phyloP scores from a whole-genome alignment of 768 basidiomycete genomes.

The Mycena belliarum region DNA sequence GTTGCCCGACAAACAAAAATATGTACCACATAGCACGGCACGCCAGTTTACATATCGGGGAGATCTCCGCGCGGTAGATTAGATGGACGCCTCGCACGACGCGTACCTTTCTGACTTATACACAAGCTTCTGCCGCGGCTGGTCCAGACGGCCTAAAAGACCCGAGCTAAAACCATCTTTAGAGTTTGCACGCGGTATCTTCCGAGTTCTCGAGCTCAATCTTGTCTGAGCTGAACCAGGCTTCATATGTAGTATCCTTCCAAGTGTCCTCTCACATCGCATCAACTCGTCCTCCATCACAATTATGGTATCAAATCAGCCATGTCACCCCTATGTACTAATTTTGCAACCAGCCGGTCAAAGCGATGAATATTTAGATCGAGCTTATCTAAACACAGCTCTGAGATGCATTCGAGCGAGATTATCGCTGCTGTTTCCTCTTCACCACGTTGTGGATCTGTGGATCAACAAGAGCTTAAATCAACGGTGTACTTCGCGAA shows the following conservation, averaged over 20 bases:
- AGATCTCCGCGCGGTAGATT: background rate
- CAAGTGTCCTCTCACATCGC: too few species aligned
- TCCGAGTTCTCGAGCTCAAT: background rate
- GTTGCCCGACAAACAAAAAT: background rate
- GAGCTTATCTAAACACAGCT: background rate
- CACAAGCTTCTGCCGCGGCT: background rate
- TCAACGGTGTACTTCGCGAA: too few species aligned
- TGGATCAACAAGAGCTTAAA: too few species aligned
- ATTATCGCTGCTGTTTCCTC: too few species aligned
- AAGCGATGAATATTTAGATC: background rate
- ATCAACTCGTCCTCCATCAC: too few species aligned
- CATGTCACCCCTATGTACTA: too few species aligned
- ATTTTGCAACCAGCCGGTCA: background rate
- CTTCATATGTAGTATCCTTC: too few species aligned
- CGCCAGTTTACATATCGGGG: background rate
- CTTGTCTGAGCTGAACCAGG: background rate
- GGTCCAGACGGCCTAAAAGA: background rate
- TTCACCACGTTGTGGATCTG: background rate
- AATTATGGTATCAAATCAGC: too few species aligned
- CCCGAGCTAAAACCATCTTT: background rate
- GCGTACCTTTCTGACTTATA: background rate
- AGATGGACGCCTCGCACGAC: background rate
- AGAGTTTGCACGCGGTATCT: background rate
- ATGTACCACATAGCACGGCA: background rate
- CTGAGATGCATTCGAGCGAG: too few species aligned